phyloP scores from a whole-genome alignment of 164 flowering plant genomes.

The Aristolochia contorta region DNA sequence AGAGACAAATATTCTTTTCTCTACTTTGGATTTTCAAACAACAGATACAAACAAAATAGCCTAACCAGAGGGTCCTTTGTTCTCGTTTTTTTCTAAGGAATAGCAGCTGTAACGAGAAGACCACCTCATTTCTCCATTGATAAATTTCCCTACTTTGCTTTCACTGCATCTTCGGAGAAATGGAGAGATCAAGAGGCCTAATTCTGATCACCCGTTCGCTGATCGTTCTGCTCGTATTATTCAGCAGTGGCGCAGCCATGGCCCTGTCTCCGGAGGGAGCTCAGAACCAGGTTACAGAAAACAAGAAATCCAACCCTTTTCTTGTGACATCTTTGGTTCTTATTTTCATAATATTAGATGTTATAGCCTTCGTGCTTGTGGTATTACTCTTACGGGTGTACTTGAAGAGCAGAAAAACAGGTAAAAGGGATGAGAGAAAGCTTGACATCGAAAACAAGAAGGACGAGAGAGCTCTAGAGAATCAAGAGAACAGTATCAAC shows the following conservation, averaged over 20 bases:
- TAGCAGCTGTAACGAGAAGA: not conserved
- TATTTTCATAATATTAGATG: constrained; percentile 18
- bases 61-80: too few relatives aligned
- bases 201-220: not conserved
- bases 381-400: constrained; percentile 21
- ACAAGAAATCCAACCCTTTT: not conserved
- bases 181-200: not conserved
- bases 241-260: not conserved
- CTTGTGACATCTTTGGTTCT: constrained; percentile 1
- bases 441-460: not conserved
- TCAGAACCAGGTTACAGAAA: constrained; percentile 21
- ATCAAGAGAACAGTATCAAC: not conserved
- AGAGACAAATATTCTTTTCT: too few relatives aligned
- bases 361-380: constrained; percentile 19
- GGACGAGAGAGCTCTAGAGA: not conserved
- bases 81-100: constrained; percentile 2
- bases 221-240: constrained; percentile 4
- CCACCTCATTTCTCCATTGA: too few relatives aligned
- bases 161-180: not conserved
- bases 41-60: not conserved
- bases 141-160: not conserved
- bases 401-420: constrained; percentile 18
- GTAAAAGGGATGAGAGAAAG: constrained; percentile 11
- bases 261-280: constrained; percentile 3
- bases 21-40: constrained; percentile 1